phyloP scores from a whole-genome alignment of 2,329 filamentous ascomycete genomes.

The Pseudomassariella vexata region DNA sequence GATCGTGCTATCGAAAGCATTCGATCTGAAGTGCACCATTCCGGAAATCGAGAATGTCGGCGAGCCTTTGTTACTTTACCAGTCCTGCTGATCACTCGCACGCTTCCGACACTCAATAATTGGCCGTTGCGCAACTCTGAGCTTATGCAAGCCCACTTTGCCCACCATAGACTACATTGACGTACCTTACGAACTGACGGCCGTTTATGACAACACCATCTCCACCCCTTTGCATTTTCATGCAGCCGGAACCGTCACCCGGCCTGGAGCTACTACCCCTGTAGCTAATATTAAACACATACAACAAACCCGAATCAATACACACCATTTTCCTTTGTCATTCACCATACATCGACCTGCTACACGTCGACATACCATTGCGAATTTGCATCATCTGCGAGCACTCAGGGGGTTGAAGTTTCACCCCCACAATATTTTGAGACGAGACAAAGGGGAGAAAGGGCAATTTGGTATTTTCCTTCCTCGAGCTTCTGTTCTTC shows the following conservation, averaged over 20 bases:
- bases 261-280: constrained; percentile 1
- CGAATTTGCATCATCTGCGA: constrained; percentile 6
- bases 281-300: too few species aligned
- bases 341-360: constrained; percentile 1
- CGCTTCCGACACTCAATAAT: too few species aligned
- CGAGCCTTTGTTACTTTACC: constrained; percentile 90
- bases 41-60: constrained; percentile 98
- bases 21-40: constrained; percentile 97
- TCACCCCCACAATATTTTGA: too few species aligned
- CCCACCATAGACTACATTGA: too few species aligned
- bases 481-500: too few species aligned
- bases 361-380: not conserved
- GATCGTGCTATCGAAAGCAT: constrained; percentile 96
- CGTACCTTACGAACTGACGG: constrained; percentile 5
- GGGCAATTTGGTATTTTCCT: too few species aligned
- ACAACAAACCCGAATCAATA: too few species aligned
- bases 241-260: constrained; percentile 3
- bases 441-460: too few species aligned
- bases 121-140: too few species aligned
- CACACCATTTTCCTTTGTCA: constrained; percentile 6
- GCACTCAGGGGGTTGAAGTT: too few species aligned
- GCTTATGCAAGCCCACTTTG: too few species aligned
- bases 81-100: constrained; percentile 54
- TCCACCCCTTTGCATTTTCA: not conserved
- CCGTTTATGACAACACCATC: constrained; percentile 4